phyloP scores from a whole-genome alignment of 108 stramenopile genomes.

The Cylindrotheca fusiformis region DNA sequence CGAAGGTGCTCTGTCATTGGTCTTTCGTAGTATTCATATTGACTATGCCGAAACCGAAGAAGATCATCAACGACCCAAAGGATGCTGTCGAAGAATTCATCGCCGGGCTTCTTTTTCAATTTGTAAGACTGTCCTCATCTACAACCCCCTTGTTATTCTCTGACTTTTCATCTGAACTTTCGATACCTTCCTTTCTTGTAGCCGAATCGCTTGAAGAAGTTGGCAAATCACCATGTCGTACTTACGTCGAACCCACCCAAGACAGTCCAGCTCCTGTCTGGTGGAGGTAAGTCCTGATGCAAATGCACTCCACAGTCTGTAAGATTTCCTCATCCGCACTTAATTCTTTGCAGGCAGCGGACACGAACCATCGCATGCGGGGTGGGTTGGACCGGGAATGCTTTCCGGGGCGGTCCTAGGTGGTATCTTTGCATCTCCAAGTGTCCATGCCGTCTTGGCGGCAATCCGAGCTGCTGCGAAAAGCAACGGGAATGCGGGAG shows the following conservation, averaged over 20 bases:
- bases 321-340: too few relatives aligned
- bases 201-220: constrained; percentile 67
- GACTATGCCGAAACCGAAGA: constrained; percentile 80
- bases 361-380: constrained; percentile 97
- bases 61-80: constrained; percentile 77
- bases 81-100: constrained; percentile 79
- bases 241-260: constrained; percentile 31
- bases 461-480: constrained; percentile 87
- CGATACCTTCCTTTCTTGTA: neutral
- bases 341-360: constrained; percentile 60
- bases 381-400: constrained; percentile 93
- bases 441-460: constrained; percentile 81
- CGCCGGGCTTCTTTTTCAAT: constrained; percentile 67
- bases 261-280: constrained; percentile 71
- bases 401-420: constrained; percentile 95
- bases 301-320: too few relatives aligned
- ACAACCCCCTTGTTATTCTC: neutral
- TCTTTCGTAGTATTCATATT: too few relatives aligned
- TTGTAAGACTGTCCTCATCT: constrained; percentile 7
- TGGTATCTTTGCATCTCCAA: constrained; percentile 95
- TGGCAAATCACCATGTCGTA: constrained; percentile 68
- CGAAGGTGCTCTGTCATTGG: too few relatives aligned
- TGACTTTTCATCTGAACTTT: too few relatives aligned
- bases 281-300: constrained; percentile 77
- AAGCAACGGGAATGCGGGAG: constrained; percentile 39